Evolutionary conservation across 176 grass and related monocot species (phyloP), one percentile per base, ranked within the genome.

Genomic region (Oryza coarctata): DNA sequence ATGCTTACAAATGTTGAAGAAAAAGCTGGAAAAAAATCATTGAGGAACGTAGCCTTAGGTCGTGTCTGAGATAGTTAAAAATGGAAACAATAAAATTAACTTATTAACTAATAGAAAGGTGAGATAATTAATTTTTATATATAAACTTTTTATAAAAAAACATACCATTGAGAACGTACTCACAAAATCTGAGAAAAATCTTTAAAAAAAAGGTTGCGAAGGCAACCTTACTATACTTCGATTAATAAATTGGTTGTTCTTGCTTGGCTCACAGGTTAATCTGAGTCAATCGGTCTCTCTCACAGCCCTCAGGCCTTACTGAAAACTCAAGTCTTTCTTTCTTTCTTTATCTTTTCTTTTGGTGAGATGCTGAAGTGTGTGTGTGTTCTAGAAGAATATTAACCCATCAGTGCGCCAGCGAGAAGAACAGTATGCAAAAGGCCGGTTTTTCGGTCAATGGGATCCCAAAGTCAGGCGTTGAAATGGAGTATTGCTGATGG

Each of bases 331-430:
- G 55, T 60, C 8, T 11, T 60, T 60, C n/a, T 50, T 50, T 50
- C 14, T 49, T 49, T 50, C 12, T 14, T 10, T 1, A 9, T 39
- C 8, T 2, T 14, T 18, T 9, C 25, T 60, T 60, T 25, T 9
- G 2, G 7, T n/a, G 55, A 25, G 32, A 33, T 25, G 55, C 9
- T 25, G 50, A 60, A 23, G 22, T 60, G 31, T 31, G 15, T 64
- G 4, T 35, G n/a, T n/a, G n/a, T 85, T 85, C 83, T 78, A 78
- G 74, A 85, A 2, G 20, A 30, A 9, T 3, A 28, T 62, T 62
- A 74, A 62, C 65, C 45, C 30, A 31, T 34, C 29, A 78, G 38
- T 18, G 26, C 4, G 32, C 25, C 70, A 28, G 9, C 7, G 63
- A 28, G 63, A 60, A 60, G 7, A 58, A 58, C 6, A 58, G 7